Evolutionary conservation across 2,329 filamentous ascomycete species (phyloP), one percentile per base, ranked within the genome.

Genomic region (Alternaria sp.): DNA sequence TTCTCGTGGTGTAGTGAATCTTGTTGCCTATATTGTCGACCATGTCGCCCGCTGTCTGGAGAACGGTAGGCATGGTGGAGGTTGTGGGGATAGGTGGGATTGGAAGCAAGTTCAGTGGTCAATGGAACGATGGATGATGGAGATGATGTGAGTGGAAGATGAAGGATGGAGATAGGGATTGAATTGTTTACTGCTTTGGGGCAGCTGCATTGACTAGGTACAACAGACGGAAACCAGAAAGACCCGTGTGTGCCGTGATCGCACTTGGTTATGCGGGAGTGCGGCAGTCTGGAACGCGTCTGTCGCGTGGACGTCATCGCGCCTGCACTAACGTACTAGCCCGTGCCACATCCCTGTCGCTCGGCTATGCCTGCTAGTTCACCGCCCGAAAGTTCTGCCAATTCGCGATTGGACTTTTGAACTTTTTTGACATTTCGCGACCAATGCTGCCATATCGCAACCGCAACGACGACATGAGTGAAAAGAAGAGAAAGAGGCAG

Each of bases 401-500:
- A 66, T 74, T 74, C 65, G 60, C 59, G 57, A 52, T 66, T 57
- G 67, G 70, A 73, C 71, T 71, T 69, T 73, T 70, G 69, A 72
- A 73, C 71, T 70, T 69, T 73, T 73, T 71, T 68, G 54, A 57
- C 55, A 62, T 60, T 32, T 57, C 58, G 44, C 58, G 61, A 49
- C 57, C 58, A 43, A 57, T 46, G 36, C 49, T 58, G 25, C 59
- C 59, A 38, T 54, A 58, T 25, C 45, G 52, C 49, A 61, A 54
- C 59, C 68, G 46, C 43, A 53, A 45, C 61, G 44, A 54, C 68
- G 67, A 51, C 62, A 78, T 78, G 72, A 64, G 64, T 50, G 75
- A 78, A 40, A 77, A 78, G 67, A 80, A 80, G 72, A 72, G 78
- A 60, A 80, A 80, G 69, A 74, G 78, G 61, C 63, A 70, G 28